Evolutionary conservation across 208 protist genomes (phyloP).

Genomic region (Strigomonas oncopelti): DNA sequence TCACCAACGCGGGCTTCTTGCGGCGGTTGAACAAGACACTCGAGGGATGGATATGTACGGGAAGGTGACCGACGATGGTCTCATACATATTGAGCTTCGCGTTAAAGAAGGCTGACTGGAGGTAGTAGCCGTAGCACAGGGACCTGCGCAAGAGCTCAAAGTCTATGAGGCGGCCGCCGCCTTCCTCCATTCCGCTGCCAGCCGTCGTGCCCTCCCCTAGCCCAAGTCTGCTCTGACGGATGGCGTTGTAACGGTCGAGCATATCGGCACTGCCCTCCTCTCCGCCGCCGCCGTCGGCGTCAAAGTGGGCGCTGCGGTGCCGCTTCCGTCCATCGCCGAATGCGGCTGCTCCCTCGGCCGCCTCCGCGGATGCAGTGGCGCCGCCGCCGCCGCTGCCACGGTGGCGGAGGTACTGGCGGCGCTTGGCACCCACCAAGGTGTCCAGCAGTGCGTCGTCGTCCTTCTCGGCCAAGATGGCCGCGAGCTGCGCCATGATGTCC

Average conservation of each 20-base stretch:
- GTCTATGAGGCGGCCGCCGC: constrained; percentile 24
- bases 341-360: too few relatives aligned
- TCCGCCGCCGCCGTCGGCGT: background rate
- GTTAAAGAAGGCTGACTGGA: constrained; percentile 87
- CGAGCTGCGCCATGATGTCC: constrained; percentile 80
- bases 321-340: background rate
- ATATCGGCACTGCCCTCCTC: background rate
- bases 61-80: constrained; percentile 72
- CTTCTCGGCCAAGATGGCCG: constrained; percentile 51
- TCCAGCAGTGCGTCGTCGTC: constrained; percentile 44
- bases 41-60: constrained; percentile 84
- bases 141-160: constrained; percentile 78
- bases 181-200: background rate
- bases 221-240: background rate
- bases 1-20: constrained; percentile 74
- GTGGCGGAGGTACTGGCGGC: constrained; percentile 12
- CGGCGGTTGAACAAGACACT: constrained; percentile 83
- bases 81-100: constrained; percentile 81
- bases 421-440: constrained; percentile 30
- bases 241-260: background rate
- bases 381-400: background rate
- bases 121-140: constrained; percentile 84
- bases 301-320: background rate
- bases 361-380: too few relatives aligned
- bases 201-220: background rate